Percentiles rank a stretch among this genome's conserved stretches.
Conservation (phyloP, 805 yeast species). For the Candida nonsorbophila region DNA sequence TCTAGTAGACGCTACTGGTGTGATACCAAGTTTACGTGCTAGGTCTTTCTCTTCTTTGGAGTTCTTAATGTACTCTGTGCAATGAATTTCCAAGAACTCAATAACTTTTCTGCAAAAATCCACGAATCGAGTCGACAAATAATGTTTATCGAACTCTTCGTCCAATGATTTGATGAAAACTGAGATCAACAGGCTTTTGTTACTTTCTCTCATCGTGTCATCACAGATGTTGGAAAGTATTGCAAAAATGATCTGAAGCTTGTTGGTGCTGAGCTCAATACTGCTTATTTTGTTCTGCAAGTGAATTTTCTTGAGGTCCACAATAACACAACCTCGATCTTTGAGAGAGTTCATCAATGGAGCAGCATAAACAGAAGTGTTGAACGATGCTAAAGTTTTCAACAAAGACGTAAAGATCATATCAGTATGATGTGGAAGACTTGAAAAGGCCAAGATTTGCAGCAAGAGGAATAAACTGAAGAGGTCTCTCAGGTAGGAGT, state of each 20-base stretch:
- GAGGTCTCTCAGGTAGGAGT: conserved; percentile 28
- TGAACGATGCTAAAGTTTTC: conserved; percentile 18
- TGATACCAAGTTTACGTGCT: conserved; percentile 7
- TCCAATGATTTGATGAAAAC: conserved; percentile 15
- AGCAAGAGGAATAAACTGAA: conserved; percentile 23
- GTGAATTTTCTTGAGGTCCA: too few relatives aligned
- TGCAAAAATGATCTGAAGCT: conserved; percentile 2
- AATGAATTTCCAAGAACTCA: conserved; percentile 9
- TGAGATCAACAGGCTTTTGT: background rate
- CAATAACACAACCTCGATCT: too few relatives aligned
- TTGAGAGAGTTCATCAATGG: conserved; percentile 8
- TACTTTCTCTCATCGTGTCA: background rate
- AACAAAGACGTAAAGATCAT: conserved; percentile 16
- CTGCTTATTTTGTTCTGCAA: conserved; percentile 1
- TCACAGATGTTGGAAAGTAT: conserved; percentile 2
- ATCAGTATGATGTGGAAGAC: conserved; percentile 16
- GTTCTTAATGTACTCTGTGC: conserved; percentile 1
- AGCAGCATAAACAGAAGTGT: conserved; percentile 20
- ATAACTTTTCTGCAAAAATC: conserved; percentile 26
- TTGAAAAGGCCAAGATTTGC: conserved; percentile 17
- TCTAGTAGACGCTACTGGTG: conserved; percentile 7
- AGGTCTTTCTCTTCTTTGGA: conserved; percentile 4
- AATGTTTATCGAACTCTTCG: conserved; percentile 21
- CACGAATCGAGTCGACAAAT: conserved; percentile 15
- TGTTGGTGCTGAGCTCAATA: conserved; percentile 6